A percentile compares a stretch with the other conserved stretches of the same genome.
Evolutionary conservation across 1,139 yeast species (phyloP).

Genomic region (Kodamaea alishanica): DNA sequence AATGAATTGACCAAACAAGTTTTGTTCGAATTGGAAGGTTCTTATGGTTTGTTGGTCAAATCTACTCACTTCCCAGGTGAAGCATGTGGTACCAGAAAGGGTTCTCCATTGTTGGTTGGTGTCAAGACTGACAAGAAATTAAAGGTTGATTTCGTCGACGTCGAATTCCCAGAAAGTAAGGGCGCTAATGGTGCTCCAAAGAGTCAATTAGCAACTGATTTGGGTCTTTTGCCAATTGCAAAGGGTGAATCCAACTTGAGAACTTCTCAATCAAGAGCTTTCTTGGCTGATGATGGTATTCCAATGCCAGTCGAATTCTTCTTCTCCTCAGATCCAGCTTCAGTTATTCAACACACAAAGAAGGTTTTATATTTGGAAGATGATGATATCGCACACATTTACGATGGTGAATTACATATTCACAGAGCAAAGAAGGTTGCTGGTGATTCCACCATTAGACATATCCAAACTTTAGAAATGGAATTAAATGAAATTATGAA

Average conservation of each 20-base stretch:
- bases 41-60: constrained; percentile 92
- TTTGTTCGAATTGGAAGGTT: constrained; percentile 90
- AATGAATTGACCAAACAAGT: constrained; percentile 92
- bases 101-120: constrained; percentile 95
- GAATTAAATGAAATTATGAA: constrained; percentile 98
- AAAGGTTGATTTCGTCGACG: constrained; percentile 97
- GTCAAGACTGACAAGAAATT: constrained; percentile 92
- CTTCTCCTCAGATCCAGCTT: constrained; percentile 95
- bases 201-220: constrained; percentile 14
- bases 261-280: constrained; percentile 91
- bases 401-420: constrained; percentile 96
- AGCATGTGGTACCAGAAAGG: constrained; percentile 95
- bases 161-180: constrained; percentile 75
- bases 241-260: constrained; percentile 57
- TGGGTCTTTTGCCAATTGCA: constrained; percentile 36
- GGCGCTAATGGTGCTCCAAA: constrained; percentile 6
- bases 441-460: constrained; percentile 89
- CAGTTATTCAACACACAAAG: constrained; percentile 96
- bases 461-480: constrained; percentile 94
- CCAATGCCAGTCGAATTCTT: constrained; percentile 96
- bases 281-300: constrained; percentile 83
- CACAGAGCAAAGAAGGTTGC: constrained; percentile 92
- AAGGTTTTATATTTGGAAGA: constrained; percentile 95
- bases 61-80: constrained; percentile 93
- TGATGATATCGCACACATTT: constrained; percentile 97